Base-by-base conservation (phyloP, 2,329 filamentous ascomycete genomes). In the Clonostachys rosea region DNA sequence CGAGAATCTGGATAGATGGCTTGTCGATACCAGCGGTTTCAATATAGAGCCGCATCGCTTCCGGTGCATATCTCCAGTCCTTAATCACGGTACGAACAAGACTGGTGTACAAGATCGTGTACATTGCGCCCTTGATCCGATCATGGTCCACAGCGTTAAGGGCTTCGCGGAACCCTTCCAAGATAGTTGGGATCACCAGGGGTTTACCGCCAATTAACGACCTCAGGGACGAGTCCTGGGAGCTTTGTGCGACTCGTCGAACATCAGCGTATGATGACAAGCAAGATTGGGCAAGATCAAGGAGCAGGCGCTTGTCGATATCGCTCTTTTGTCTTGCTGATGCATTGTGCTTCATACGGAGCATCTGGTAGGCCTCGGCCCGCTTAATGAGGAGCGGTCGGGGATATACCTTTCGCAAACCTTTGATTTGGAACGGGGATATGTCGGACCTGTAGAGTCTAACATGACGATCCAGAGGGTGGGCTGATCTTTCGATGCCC, bases 231-330 rank as follows among this genome's bases (percentile, higher is more conserved):
- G 94, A 95, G 64, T 99, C 95, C 48, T 90, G 87, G 0, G 94
- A 90, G 50, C 85, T 87, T 64, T 99, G 94, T 4, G 94, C 94
- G 46, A 91, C 91, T 34, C 91, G 81, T n/a, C 95, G 87, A 45
- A 97, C 94, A 61, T 99, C 94, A 0, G 94, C 94, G 62, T 99
- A 99, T 5, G 89, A 73, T 0, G 92, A 97, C 4, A 95, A 84
- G 52, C 88, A 91, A 0, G 92, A 96, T 56, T 95, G 81, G 6
- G 91, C 90, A 36, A 99, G 76, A 62, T 99, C 91, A 14, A 95
- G 74, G 2, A 99, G 74, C 12, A 99, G 71, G 13, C 76, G 78
- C 64, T 91, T 92, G 65, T 99, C 94, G 2, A 99, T 74, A n/a
- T 91, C 85, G 34, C 90, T 95, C 63, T 92, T 91, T 41, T 88